Evolutionary conservation across 2,329 filamentous ascomycete species (phyloP).

Genomic region (Apiospora hydei): DNA sequence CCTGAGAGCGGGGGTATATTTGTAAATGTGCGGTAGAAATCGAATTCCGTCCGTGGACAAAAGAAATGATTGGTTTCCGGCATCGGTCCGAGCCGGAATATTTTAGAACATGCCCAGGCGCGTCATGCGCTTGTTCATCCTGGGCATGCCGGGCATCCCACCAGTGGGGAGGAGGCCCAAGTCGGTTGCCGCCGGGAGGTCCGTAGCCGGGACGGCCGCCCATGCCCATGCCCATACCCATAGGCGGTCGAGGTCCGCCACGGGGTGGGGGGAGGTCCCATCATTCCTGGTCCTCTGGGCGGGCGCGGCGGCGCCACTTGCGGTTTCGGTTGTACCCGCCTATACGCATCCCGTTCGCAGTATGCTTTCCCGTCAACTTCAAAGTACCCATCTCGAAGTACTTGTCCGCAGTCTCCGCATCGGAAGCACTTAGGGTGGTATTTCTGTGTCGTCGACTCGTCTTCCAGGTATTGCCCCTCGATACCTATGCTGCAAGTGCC

Average conservation of each 20-base stretch:
- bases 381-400: slow-evolving; percentile 86
- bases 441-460: slow-evolving; percentile 73
- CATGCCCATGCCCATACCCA: slow-evolving; percentile 27
- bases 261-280: slow-evolving; percentile 39
- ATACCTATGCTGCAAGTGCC: slow-evolving; percentile 82
- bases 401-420: slow-evolving; percentile 78
- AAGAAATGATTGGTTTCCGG: background rate
- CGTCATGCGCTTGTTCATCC: slow-evolving; percentile 70
- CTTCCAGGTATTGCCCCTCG: slow-evolving; percentile 92
- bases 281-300: slow-evolving; percentile 19
- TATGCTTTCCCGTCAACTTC: slow-evolving; percentile 82
- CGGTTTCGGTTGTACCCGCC: slow-evolving; percentile 50
- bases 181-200: slow-evolving; percentile 42
- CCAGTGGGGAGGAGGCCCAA: slow-evolving; percentile 43
- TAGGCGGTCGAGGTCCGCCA: slow-evolving; percentile 31
- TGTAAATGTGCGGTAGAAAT: slow-evolving; percentile 8
- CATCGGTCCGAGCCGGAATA: background rate
- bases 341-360: slow-evolving; percentile 86
- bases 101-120: slow-evolving; percentile 62
- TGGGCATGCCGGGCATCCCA: slow-evolving; percentile 44
- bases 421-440: slow-evolving; percentile 89
- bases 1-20: background rate
- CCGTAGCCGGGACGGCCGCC: slow-evolving; percentile 39
- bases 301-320: background rate
- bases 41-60: background rate